Conservation (phyloP, 2,329 filamentous ascomycete genomes). For the Thelonectria discophora region DNA sequence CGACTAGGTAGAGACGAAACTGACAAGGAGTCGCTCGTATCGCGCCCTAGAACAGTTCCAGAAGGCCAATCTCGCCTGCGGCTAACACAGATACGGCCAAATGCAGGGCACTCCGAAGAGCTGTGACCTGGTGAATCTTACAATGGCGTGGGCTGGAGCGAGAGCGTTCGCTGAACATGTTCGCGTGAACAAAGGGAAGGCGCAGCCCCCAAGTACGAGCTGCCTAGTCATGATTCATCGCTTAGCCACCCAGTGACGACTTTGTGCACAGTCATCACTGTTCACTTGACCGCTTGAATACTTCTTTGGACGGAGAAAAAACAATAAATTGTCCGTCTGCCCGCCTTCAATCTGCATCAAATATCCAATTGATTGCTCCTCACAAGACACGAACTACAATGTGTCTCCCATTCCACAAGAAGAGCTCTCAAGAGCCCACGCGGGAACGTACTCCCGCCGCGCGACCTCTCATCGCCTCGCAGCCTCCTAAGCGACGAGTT, state of each 20-base stretch:
- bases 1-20: neutral
- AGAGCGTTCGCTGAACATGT: neutral
- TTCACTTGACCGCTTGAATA: neutral
- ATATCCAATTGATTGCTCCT: neutral
- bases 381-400: neutral
- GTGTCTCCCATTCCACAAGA: neutral
- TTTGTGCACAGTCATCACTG: neutral
- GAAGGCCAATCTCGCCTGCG: neutral
- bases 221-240: neutral
- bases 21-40: neutral
- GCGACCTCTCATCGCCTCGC: neutral
- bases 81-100: neutral
- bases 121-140: too few species aligned
- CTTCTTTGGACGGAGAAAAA: neutral
- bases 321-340: neutral
- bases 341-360: neutral
- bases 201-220: neutral
- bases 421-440: neutral
- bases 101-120: neutral
- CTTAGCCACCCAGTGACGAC: neutral
- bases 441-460: neutral
- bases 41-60: neutral
- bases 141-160: neutral
- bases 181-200: neutral
- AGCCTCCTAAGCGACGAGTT: neutral